Conservation (phyloP, 2,329 filamentous ascomycete species). For the Ceratocystis lukuohia region DNA sequence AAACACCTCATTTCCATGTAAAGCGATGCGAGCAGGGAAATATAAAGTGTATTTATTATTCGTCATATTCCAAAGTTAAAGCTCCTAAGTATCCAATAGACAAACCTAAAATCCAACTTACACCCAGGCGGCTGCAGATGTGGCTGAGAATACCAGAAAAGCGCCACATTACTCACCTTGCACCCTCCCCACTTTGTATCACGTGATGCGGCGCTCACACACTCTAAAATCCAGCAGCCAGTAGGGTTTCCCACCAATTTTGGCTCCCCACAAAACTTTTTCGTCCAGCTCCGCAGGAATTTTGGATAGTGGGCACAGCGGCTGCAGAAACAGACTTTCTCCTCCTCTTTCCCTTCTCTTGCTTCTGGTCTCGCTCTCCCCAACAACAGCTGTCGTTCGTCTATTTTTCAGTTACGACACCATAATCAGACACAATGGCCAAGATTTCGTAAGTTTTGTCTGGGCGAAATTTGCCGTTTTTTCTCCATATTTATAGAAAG, state of each 20-base stretch:
- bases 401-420: slow-evolving; percentile 20
- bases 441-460: slow-evolving; percentile 45
- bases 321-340: slow-evolving; percentile 14
- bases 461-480: slow-evolving; percentile 11
- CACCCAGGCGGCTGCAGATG: background rate
- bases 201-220: slow-evolving; percentile 3
- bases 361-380: slow-evolving; percentile 12
- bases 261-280: slow-evolving; percentile 15
- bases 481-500: background rate
- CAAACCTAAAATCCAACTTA: too few species aligned
- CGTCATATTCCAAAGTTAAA: too few species aligned
- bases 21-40: too few species aligned
- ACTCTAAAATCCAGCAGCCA: slow-evolving; percentile 4
- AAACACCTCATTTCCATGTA: too few species aligned
- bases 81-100: too few species aligned
- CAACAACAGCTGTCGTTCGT: slow-evolving; percentile 19
- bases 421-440: slow-evolving; percentile 44
- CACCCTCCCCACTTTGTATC: background rate
- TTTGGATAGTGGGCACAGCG: slow-evolving; percentile 14
- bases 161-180: background rate
- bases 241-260: slow-evolving; percentile 18
- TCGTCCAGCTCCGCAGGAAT: slow-evolving; percentile 9
- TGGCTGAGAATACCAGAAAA: background rate
- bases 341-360: slow-evolving; percentile 5
- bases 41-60: too few species aligned